These are phyloP conservation scores for Diaporthe ampelina DNA, from an alignment of 2,329 filamentous ascomycete species.

Conservation along the genomic window DNA sequence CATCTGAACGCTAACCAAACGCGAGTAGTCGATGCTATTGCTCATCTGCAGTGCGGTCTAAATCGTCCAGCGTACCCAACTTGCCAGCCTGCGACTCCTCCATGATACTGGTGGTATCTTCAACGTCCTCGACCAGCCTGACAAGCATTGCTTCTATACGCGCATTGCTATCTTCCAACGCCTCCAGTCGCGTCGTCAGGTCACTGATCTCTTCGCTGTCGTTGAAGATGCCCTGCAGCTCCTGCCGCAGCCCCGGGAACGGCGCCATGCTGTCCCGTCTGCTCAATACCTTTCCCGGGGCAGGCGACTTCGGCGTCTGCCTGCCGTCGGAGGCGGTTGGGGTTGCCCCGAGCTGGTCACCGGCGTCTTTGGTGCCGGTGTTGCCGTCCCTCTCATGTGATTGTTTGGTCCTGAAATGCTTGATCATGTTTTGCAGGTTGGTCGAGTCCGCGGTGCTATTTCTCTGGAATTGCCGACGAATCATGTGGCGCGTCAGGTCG, in stretches of 20 bases:
- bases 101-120: conserved; percentile 39
- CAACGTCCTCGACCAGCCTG: conserved; percentile 51
- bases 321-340: conserved; percentile 27
- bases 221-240: conserved; percentile 63
- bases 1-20: neutral
- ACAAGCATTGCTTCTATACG: conserved; percentile 64
- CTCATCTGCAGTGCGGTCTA: conserved; percentile 39
- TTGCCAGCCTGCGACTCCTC: conserved; percentile 46
- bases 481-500: conserved; percentile 69
- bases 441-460: conserved; percentile 56
- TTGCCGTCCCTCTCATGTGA: conserved; percentile 24
- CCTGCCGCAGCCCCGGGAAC: conserved; percentile 65
- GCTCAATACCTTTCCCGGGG: conserved; percentile 19
- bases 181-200: conserved; percentile 60
- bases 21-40: conserved; percentile 10
- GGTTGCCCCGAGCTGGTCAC: conserved; percentile 18
- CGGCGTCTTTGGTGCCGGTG: conserved; percentile 29
- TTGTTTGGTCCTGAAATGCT: conserved; percentile 39
- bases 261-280: conserved; percentile 68
- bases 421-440: conserved; percentile 35
- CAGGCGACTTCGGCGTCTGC: conserved; percentile 44
- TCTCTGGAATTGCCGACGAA: conserved; percentile 68
- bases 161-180: conserved; percentile 64
- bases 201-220: conserved; percentile 61
- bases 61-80: conserved; percentile 41